Evolutionary conservation across 2,329 filamentous ascomycete species (phyloP), one percentile per base, ranked within the genome.

Genomic region (Emergomyces pasteurianus): DNA sequence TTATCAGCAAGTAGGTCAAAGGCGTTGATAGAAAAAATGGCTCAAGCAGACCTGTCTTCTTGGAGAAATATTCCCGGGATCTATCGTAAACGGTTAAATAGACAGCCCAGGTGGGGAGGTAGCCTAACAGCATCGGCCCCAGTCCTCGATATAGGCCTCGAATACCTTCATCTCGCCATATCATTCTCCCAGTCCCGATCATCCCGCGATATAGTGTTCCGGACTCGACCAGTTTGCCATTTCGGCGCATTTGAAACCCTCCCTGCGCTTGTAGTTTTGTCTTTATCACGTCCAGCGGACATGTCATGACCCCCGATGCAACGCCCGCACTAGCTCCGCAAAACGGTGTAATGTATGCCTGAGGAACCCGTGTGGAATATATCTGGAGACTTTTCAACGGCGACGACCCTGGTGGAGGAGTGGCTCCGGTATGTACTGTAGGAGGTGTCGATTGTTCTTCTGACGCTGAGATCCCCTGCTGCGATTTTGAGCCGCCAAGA

Each of bases 211-310:
- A 99, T 57, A 94, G 73, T 23, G 77, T 75, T 58, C 78, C 80
- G 9, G 80, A 72, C n/a, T 77, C 74, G 26, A 73, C 66, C 31
- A 72, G 58, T 36, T 72, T 67, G 52, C 73, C 74, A 55, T 72
- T 70, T 63, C 75, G 72, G 34, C 80, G 70, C 74, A 75, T 66
- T 74, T 80, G 68, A 74, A 95, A 95, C 23, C 90, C 89, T 65
- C 92, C 92, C 73, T 97, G 94, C 18, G 92, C 92, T 74, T 99
- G 94, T 63, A 99, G 78, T 75, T 96, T 97, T 52, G 94, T 99
- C 79, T 99, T 99, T 76, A 99, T 97, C 64, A 99, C 94, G 79
- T 99, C 94, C 67, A 99, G 86, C 49, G 94, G 94, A 73, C 94
- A 99, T 59, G 92, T 97, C 65, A 96, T 89, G 60, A 99, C 84